Conservation (phyloP, 1,284 basidiomycete species). For the Clitocybe nebularis region DNA sequence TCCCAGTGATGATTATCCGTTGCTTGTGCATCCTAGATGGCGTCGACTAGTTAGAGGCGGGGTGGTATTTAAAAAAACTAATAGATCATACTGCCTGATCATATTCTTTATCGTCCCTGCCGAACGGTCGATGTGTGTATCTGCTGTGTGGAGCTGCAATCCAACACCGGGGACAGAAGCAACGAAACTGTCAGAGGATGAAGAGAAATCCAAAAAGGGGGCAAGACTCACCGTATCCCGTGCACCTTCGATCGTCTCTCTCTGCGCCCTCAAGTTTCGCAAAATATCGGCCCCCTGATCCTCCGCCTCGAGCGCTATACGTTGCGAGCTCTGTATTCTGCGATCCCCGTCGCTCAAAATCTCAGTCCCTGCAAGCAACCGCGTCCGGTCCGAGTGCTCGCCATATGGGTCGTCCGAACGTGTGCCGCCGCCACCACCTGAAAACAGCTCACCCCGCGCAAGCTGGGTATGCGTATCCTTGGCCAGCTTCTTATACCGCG, state of each 20-base stretch:
- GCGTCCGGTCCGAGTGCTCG: slow-evolving; percentile 51
- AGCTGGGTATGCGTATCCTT: slow-evolving; percentile 57
- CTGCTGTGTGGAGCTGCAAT: slow-evolving; percentile 35
- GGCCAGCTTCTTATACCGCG: slow-evolving; percentile 71
- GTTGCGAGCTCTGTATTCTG: slow-evolving; percentile 78
- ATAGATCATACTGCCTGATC: slow-evolving; percentile 36
- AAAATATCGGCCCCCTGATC: slow-evolving; percentile 90
- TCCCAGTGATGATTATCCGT: slow-evolving; percentile 32
- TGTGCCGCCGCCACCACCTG: slow-evolving; percentile 16
- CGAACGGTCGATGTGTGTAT: slow-evolving; percentile 39
- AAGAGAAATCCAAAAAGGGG: slow-evolving; percentile 2
- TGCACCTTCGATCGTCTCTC: slow-evolving; percentile 92
- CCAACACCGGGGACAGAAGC: background rate
- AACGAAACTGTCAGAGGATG: background rate
- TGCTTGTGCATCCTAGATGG: slow-evolving; percentile 39
- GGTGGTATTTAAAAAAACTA: background rate
- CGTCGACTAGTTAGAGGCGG: background rate
- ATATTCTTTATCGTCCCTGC: slow-evolving; percentile 42
- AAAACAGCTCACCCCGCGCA: slow-evolving; percentile 49
- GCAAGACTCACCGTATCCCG: slow-evolving; percentile 61
- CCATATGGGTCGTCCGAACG: slow-evolving; percentile 73
- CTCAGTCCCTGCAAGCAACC: slow-evolving; percentile 68
- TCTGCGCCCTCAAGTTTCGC: slow-evolving; percentile 74
- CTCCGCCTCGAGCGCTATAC: slow-evolving; percentile 91
- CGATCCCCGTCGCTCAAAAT: slow-evolving; percentile 67